Evolutionary conservation across 1,284 basidiomycete genomes (phyloP).

Genomic region (Inonotus obliquus): DNA sequence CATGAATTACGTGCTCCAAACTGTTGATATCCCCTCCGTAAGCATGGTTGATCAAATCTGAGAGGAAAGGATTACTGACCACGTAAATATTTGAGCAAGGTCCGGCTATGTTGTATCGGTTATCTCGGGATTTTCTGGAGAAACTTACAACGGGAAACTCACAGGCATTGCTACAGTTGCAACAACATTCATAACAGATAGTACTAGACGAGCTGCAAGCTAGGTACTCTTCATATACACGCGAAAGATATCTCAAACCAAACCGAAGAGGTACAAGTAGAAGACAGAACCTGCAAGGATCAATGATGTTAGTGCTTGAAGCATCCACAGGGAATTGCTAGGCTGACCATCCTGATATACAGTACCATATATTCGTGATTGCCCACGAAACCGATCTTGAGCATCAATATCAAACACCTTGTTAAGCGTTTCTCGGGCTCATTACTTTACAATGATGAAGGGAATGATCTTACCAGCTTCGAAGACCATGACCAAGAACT

Average conservation of each 20-base stretch:
- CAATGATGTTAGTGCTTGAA: background rate
- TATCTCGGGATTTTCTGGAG: background rate
- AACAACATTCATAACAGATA: background rate
- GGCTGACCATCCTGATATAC: constrained; percentile 8
- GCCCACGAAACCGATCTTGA: constrained; percentile 1
- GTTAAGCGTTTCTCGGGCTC: too few species aligned
- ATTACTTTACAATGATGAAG: background rate
- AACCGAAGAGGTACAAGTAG: constrained; percentile 3
- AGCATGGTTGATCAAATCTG: too few species aligned
- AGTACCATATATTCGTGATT: background rate
- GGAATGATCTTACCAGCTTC: constrained; percentile 2
- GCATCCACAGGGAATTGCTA: background rate
- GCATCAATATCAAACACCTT: too few species aligned
- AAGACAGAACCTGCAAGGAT: background rate
- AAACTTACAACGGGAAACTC: background rate
- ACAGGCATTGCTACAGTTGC: background rate
- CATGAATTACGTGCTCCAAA: background rate
- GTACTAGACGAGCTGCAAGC: background rate
- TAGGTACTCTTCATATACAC: background rate
- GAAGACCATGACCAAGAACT: constrained; percentile 5
- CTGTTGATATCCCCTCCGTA: too few species aligned
- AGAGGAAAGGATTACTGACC: background rate
- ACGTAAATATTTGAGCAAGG: background rate
- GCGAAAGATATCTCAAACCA: background rate
- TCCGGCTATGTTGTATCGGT: background rate